Evolutionary conservation across 768 basidiomycete genomes (phyloP).

Genomic region (Auriscalpium vulgare): DNA sequence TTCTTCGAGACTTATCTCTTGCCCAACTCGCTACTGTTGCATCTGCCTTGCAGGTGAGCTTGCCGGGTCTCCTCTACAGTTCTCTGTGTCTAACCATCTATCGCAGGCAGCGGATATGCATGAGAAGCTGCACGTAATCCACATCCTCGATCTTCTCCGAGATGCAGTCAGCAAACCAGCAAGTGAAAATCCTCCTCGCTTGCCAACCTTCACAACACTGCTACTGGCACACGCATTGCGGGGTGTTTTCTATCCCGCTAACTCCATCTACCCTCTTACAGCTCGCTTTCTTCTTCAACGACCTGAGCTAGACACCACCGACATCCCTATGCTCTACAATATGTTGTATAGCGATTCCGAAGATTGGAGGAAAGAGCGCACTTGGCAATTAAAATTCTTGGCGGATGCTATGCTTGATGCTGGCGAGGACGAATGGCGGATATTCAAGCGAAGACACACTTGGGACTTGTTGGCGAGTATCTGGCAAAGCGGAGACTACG

Average conservation of each 20-base stretch:
- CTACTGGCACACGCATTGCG: constrained; percentile 77
- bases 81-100: constrained; percentile 14
- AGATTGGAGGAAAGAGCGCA: constrained; percentile 82
- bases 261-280: constrained; percentile 81
- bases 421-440: constrained; percentile 64
- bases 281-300: constrained; percentile 88
- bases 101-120: constrained; percentile 58
- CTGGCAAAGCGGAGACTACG: constrained; percentile 58
- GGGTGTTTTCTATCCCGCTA: constrained; percentile 79
- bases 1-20: constrained; percentile 52
- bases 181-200: constrained; percentile 35
- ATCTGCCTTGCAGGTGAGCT: constrained; percentile 53
- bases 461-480: constrained; percentile 84
- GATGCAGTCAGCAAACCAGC: constrained; percentile 40
- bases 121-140: constrained; percentile 65
- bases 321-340: constrained; percentile 86
- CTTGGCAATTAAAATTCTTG: constrained; percentile 81
- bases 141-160: constrained; percentile 61
- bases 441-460: constrained; percentile 73
- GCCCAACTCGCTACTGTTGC: constrained; percentile 56
- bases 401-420: constrained; percentile 67
- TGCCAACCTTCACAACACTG: constrained; percentile 75
- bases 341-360: constrained; percentile 78
- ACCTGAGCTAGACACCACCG: constrained; percentile 66
- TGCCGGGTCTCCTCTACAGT: not conserved